Evolutionary conservation across 176 grass and related monocot species (phyloP), one percentile per base, ranked within the genome.

Genomic region (Cenchrus fungigraminus): DNA sequence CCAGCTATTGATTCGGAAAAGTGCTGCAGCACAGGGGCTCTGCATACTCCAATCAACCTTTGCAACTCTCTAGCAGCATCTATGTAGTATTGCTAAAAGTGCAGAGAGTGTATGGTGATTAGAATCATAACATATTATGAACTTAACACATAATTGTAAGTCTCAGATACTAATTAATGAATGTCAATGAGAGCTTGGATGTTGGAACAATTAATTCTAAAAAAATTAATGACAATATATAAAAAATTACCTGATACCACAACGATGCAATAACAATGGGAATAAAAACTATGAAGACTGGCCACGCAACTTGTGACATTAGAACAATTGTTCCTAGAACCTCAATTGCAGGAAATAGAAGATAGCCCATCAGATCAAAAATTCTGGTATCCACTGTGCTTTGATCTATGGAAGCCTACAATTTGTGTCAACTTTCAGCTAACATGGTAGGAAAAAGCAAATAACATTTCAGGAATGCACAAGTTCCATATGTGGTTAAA

Each of bases 301-400:
- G 86, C 88, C 84, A 96, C 66, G 77, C 50, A 71, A 91, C 83
- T 37, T 80, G 91, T 62, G 91, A 93, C 94, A 96, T 96, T 2
- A 96, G 61, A 69, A 79, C 32, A 87, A 93, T 69, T 37, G 71
- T 81, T 55, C 78, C 85, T 70, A 88, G 73, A 55, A 92, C 46
- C 66, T 95, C 73, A 51, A 95, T 88, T 1, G 75, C 60, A 54
- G 61, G 60, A 90, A 88, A 92, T 62, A 88, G 74, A 80, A 81
- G 51, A 20, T 45, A 29, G 2, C 65, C 86, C 83, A 89, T 31
- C 77, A 31, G 47, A 20, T 32, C 28, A 59, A 88, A 82, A 60
- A 95, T 86, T 17, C 73, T 22, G 9, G 65, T 61, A 69, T 95
- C 93, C 17, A 90, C 85, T 31, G 16, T 22, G 78, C 56, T 92